Conservation (phyloP, 305 asterid species). For the Ajuga reptans region DNA sequence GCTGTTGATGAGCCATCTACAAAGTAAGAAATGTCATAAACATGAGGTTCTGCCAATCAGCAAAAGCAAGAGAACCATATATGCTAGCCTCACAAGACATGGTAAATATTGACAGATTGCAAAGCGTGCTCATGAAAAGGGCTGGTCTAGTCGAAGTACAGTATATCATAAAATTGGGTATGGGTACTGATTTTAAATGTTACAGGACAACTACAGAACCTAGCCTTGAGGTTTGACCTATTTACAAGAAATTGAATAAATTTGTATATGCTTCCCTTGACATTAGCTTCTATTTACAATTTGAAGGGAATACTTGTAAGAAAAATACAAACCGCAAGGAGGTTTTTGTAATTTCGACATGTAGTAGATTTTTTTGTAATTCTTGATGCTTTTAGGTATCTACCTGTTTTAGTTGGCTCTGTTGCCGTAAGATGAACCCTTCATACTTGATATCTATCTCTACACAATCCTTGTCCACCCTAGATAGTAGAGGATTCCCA, state of each 20-base stretch:
- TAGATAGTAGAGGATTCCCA: slow-evolving; percentile 66
- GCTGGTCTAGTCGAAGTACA: not conserved
- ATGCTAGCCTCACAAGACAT: not conserved
- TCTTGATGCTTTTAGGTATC: slow-evolving; percentile 7
- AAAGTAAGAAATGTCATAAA: slow-evolving; percentile 20
- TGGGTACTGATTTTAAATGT: not conserved
- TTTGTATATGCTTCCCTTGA: not conserved
- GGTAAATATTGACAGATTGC: not conserved
- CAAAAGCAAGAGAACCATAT: not conserved
- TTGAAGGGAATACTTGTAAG: not conserved
- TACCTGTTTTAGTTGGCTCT: slow-evolving; percentile 87
- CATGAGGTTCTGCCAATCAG: slow-evolving; percentile 13
- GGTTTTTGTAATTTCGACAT: not conserved
- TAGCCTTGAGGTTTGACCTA: not conserved
- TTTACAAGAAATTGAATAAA: not conserved
- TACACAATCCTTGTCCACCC: slow-evolving; percentile 76
- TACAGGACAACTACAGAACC: not conserved
- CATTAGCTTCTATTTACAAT: not conserved
- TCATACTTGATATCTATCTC: slow-evolving; percentile 94
- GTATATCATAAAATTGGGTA: not conserved
- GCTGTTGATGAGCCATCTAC: slow-evolving; percentile 86
- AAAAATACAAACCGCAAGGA: not conserved
- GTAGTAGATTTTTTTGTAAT: no score
- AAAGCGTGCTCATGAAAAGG: not conserved
- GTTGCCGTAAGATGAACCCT: slow-evolving; percentile 89